Base-by-base conservation (phyloP, 306 rosid species). In the Corylus avellana region DNA sequence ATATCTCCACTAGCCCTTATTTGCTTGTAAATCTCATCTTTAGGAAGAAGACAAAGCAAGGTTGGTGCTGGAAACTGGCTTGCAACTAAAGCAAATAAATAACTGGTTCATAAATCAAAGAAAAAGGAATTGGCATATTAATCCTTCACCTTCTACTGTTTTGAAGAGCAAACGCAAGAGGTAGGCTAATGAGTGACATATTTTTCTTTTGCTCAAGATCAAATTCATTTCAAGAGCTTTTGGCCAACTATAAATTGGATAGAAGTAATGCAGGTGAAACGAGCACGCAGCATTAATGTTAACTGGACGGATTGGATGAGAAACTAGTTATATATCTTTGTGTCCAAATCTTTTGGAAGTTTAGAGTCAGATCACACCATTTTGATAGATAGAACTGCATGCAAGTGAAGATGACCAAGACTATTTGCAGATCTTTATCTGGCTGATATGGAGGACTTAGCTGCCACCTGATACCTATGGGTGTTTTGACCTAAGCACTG, bases 1-100 rank as follows among this genome's bases (percentile, higher is more conserved):
- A 7, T 49, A 7, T 67, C 72, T 29, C n/a, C 25, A 50, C 35
- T 2, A 29, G 64, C 14, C 10, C 8, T 29, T 22, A 13, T 56
- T 63, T 73, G 5, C 27, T 71, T 20, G 3, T 0, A 25, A 51
- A 64, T 32, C 58, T 54, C 11, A 14, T n/a, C n/a, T 50, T 69
- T 69, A 94, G 98, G 98, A 94, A 86, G 98, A 94, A 85, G 98
- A 94, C 89, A 94, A 94, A 68, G 88, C 93, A 7, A 89, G 90
- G 88, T 70, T 94, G 88, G 98, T 92, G 75, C 97, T 86, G 81
- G 98, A 94, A 91, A 94, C 98, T 59, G 98, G 97, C 2, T 87
- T 94, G 83, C 98, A 94, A 50, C 57, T 94, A 84, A 94, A 88
- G 82, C 91, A 88, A 82, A 88, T 88, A 17, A 88, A 88, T 17